Evolutionary conservation across 179 eudicot genomes (phyloP), one percentile per base, ranked within the genome.

Genomic region (Nepenthes alata): DNA sequence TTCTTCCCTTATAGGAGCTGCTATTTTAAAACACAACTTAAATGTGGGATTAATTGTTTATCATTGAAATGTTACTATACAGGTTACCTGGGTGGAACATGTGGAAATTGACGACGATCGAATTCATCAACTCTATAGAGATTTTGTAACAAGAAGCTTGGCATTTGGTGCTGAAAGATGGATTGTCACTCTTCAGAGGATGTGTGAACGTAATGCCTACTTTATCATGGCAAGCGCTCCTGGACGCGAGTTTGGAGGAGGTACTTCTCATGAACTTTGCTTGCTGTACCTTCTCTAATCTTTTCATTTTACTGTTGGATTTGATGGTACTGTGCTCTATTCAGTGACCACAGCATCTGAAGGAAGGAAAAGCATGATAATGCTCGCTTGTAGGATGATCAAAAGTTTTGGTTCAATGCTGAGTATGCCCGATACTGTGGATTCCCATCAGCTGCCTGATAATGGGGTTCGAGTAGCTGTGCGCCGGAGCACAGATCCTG

Each of bases 161-260:
- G 87, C 78, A 36, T 89, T 78, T 73, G 91, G 91, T 61, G 97
- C 95, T 9, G 75, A 75, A 65, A 67, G 89, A 75, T 77, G 91
- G 95, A 51, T 89, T 41, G 51, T 66, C 35, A 72, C 83, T 52
- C 86, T 89, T 35, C 81, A 83, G 51, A 79, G 87, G 62, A 72
- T 78, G 62, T 79, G 79, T 9, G 85, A 84, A 67, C 78, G 82
- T 58, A 47, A 63, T n/a, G 71, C 79, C 56, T 78, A 70, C 72
- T 57, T 72, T 52, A 41, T 41, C 8, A 7, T 4, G 54, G 56
- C 74, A 57, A 64, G 57, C 54, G 60, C 56, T 38, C 60, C 74
- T 16, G 47, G 64, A 54, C 76, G 47, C 61, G 77, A 77, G n/a
- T 67, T 71, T 52, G 78, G 73, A 57, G 77, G 72, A 69, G 86